Evolutionary conservation across 208 protist genomes (phyloP).

Genomic region (Leishmania martiniquensis): DNA sequence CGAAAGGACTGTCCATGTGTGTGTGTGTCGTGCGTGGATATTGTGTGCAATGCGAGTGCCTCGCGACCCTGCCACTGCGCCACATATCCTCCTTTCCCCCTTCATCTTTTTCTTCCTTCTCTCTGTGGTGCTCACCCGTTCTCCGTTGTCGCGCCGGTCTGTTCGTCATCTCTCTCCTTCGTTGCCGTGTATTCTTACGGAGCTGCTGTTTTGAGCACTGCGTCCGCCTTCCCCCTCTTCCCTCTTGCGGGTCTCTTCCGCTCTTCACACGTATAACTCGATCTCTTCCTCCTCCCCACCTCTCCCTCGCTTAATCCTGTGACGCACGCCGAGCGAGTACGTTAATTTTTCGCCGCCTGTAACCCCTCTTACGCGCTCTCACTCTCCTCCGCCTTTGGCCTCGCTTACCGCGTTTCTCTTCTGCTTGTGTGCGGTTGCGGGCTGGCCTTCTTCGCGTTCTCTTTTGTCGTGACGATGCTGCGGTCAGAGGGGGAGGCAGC

Average conservation of each 20-base stretch:
- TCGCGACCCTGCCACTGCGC: background rate
- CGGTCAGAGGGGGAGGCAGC: background rate
- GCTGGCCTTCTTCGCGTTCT: background rate
- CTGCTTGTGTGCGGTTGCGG: background rate
- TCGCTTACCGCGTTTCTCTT: background rate
- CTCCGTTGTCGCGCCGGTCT: background rate
- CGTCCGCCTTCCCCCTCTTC: background rate
- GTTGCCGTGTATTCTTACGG: background rate
- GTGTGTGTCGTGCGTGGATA: background rate
- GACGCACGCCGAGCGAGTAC: background rate
- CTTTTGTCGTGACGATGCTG: conserved; percentile 1
- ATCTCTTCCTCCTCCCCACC: background rate
- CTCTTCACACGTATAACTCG: background rate
- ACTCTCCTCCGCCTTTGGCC: background rate
- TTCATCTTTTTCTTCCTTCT: background rate
- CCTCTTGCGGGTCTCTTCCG: background rate
- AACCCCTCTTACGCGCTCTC: too few species aligned
- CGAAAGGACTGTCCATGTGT: background rate
- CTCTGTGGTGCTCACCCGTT: background rate
- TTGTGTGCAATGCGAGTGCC: background rate
- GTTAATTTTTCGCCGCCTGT: background rate
- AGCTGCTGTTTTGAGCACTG: background rate
- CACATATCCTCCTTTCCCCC: background rate
- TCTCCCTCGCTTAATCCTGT: background rate
- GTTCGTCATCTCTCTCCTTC: background rate